A percentile compares a stretch with the other conserved stretches of the same genome.
These are phyloP conservation scores for Serendipita sp. DNA, from an alignment of 768 basidiomycete species.

Conservation along the genomic window DNA sequence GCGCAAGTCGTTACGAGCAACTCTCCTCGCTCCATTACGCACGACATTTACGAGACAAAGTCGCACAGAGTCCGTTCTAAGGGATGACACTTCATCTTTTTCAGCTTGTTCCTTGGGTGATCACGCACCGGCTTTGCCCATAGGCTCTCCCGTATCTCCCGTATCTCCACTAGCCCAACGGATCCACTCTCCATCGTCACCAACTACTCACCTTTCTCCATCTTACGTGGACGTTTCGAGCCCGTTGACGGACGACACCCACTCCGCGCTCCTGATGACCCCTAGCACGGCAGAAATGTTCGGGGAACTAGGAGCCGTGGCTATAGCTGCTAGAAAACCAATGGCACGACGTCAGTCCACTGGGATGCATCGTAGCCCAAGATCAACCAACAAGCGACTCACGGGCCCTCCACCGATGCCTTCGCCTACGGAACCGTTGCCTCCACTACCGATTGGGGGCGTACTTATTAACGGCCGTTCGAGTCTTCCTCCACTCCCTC, in stretches of 20 bases:
- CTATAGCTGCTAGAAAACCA: not conserved
- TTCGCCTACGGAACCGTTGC: not conserved
- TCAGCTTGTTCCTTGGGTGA: not conserved
- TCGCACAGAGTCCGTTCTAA: not conserved
- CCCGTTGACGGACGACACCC: not conserved
- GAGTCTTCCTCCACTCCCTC: not conserved
- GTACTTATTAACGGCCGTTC: not conserved
- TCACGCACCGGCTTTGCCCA: not conserved
- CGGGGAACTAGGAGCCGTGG: not conserved
- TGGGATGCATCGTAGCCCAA: not conserved
- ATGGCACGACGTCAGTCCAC: not conserved
- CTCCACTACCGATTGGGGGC: not conserved
- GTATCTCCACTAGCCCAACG: not conserved
- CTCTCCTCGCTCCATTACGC: not conserved
- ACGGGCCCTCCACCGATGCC: not conserved
- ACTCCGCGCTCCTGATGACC: not conserved
- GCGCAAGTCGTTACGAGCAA: not conserved
- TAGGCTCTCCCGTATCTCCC: not conserved
- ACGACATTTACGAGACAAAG: not conserved
- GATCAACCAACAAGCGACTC: not conserved
- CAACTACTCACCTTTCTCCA: not conserved
- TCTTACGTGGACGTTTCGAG: not conserved
- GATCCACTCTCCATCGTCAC: not conserved
- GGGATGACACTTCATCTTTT: not conserved
- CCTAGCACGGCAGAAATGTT: not conserved